Evolutionary conservation across 2,329 filamentous ascomycete species (phyloP), one percentile per base, ranked within the genome.

Genomic region (Dactylonectria macrodidyma): DNA sequence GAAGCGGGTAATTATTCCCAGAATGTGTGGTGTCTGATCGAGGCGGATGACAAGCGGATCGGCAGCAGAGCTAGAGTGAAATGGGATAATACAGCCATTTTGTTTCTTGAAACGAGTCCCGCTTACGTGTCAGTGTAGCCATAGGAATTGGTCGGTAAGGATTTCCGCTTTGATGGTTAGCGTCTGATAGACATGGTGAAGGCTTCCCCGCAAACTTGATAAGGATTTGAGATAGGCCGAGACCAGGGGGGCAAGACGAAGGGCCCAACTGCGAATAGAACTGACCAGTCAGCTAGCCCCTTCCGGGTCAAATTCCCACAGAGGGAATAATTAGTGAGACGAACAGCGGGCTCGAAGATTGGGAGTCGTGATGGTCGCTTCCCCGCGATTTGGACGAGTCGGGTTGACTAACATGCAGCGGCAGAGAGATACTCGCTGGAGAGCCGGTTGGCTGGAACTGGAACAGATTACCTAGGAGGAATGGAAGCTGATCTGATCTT

Each of bases 251-350:
- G 26, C 26, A 30, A 30, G 26, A 30, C 7, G 26, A 30, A 30
- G 26, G 26, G 26, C 4, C 26, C 26, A 30, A 30, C 26, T 30
- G 26, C 26, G 26, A 30, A 30, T 30, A 30, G 26, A 47, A 50
- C 54, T 62, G 64, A 47, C 64, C 64, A 66, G 36, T 62, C 47
- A 62, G 58, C 52, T 33, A 59, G 48, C 64, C 44, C 26, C 24
- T 62, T 66, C 47, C 64, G 64, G 64, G 33, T 66, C 59, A 16
- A 59, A 66, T 66, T 66, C 64, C 64, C 64, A 62, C 46, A 41
- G 59, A 66, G 38, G 64, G 64, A 58, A 30, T 30, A 30, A 19
- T 19, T n/a, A 66, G 54, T 50, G 47, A 54, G 62, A 16, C 62
- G 59, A 54, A 56, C 4, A 8, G 41, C n/a, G 41, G 51, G n/a